Base-by-base conservation (phyloP, 2,329 filamentous ascomycete species). In the Aspergillus sp. region DNA sequence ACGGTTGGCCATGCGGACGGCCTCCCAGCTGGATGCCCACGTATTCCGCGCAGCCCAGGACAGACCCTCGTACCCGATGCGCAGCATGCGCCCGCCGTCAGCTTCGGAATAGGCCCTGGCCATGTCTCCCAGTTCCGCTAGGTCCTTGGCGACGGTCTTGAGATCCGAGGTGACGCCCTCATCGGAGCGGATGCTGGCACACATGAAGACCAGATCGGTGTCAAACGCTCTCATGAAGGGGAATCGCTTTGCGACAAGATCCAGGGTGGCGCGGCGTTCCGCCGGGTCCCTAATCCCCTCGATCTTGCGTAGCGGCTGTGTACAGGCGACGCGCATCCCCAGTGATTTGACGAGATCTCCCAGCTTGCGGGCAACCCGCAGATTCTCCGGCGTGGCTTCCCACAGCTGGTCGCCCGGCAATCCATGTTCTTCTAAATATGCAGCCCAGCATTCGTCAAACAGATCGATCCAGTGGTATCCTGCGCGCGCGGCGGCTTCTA, bases 161-260 rank as follows among this genome's bases (percentile, higher is more conserved):
- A 69, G 53, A 52, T 70, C 66, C 0, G 63, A 58, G 0, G 67
- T 70, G 4, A 67, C 64, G 0, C 65, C 62, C n/a, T 26, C 24
- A 20, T 69, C 66, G 4, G 53, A 62, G 8, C 66, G 65, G 40
- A 67, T 65, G 38, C 51, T 70, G n/a, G 67, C 62, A 46, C 66
- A 70, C 64, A 70, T 64, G 33, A 69, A 70, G 0, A 70, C 67
- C 4, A 70, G 58, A 33, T 69, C 67, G 6, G 67, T 70, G 38
- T 67, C 63, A 36, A 69, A 70, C 2, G 66, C 67, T 6, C 67
- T 60, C 67, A 70, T 70, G 35, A 70, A 69, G 0, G 66, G 67
- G 46, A 70, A 70, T 7, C 67, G 60, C 35, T 68, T 64, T 1
- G 65, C 65, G 1, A 69, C 67, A 20, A 62, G 51, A 10, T 67